Evolutionary conservation across 139 green algal species (phyloP).

Genomic region (Chlorella sp.): DNA sequence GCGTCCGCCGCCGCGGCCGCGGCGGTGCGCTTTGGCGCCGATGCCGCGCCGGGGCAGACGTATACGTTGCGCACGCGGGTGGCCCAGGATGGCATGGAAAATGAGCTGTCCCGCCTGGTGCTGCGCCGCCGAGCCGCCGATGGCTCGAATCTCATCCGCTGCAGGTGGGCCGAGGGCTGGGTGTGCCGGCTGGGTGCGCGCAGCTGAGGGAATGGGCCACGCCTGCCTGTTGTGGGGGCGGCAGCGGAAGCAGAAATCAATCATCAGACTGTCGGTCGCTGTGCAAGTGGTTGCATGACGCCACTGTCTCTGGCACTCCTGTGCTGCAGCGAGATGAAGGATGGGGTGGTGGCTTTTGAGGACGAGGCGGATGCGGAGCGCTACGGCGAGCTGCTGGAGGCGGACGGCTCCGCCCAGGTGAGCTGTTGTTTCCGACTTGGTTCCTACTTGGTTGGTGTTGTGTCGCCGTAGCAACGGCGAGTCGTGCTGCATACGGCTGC

Average conservation of each 20-base stretch:
- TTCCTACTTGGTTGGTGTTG: no score
- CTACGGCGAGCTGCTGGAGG: constrained; percentile 63
- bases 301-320: no score
- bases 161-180: not conserved
- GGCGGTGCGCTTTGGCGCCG: not conserved
- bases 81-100: constrained; percentile 38
- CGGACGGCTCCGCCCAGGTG: constrained; percentile 32
- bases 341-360: constrained; percentile 76
- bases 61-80: constrained; percentile 70
- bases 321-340: constrained; percentile 44
- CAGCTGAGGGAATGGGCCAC: no score
- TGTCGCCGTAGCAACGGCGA: no score
- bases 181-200: no score
- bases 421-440: not conserved
- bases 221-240: no score
- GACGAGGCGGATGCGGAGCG: constrained; percentile 53
- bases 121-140: constrained; percentile 48
- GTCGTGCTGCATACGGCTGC: no score
- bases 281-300: no score
- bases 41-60: constrained; percentile 4
- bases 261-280: no score
- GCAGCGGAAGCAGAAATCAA: no score
- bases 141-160: constrained; percentile 38
- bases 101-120: constrained; percentile 61
- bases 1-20: not conserved